phyloP scores from a whole-genome alignment of 306 rosid species.

The Boehmeria nivea region DNA sequence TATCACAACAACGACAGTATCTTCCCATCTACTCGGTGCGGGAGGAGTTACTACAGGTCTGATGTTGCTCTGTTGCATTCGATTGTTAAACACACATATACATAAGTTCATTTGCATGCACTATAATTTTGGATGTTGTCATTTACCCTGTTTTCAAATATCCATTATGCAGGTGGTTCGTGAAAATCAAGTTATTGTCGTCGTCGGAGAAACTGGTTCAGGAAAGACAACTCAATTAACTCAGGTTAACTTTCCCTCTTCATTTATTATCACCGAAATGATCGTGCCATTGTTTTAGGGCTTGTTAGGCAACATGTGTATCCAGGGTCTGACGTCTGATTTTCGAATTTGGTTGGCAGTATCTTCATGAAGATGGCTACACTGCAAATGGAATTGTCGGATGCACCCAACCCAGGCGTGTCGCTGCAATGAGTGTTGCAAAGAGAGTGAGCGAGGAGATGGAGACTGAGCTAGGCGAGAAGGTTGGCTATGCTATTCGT shows the following conservation, averaged over 20 bases:
- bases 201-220: slow-evolving; percentile 98
- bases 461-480: slow-evolving; percentile 90
- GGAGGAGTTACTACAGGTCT: slow-evolving; percentile 89
- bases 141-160: slow-evolving; percentile 10
- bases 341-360: slow-evolving; percentile 50
- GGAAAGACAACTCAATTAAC: slow-evolving; percentile 98
- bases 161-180: slow-evolving; percentile 63
- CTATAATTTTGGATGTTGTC: not conserved
- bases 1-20: slow-evolving; percentile 91
- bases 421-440: slow-evolving; percentile 99
- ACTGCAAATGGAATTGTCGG: slow-evolving; percentile 73
- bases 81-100: not conserved
- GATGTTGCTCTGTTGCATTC: not conserved
- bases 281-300: not conserved
- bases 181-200: slow-evolving; percentile 89
- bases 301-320: not conserved
- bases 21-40: slow-evolving; percentile 91
- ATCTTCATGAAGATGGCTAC: slow-evolving; percentile 89
- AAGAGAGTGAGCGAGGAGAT: slow-evolving; percentile 99
- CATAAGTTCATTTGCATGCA: not conserved
- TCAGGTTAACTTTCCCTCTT: slow-evolving; percentile 49
- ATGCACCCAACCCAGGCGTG: slow-evolving; percentile 99
- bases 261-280: slow-evolving; percentile 1
- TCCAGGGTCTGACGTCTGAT: slow-evolving; percentile 19
- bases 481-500: slow-evolving; percentile 96